Base-by-base conservation (phyloP, 371 early-diverging fungal species). In the Cokeromyces recurvatus region DNA sequence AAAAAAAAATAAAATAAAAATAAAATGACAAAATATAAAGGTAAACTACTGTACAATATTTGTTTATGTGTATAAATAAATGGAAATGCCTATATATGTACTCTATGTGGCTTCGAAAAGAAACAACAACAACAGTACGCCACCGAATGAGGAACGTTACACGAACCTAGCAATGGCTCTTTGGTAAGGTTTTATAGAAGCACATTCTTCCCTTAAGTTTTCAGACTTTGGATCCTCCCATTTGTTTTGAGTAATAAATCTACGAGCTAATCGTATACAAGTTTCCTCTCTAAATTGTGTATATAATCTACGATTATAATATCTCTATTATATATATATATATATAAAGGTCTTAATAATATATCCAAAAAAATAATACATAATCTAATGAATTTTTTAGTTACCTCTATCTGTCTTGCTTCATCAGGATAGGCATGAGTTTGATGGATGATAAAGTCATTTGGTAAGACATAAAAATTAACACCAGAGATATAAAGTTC, bases 401-500 rank as follows among this genome's bases (percentile, higher is more conserved):
- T 57, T 60, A 77, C 78, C 66, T 81, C 83, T 6, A 66, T 56
- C 31, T 67, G 60, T 36, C 83, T 68, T 40, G 70, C 71, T 38
- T 69, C 63, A 49, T 76, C 77, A 14, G 71, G 77, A 38, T 82
- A 82, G 20, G 70, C 77, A 48, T 82, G 83, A 2, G 73, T 72
- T 47, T 81, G 81, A 53, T 82, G 83, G 25, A 82, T 67, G 38
- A 81, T 66, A 57, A 75, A 82, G 47, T 81, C 81, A 16, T 67
- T 45, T 3, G 83, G 81, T 37, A 82, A 48, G 5, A 80, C 79
- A 48, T 72, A 72, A 38, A 72, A 79, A 37, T 79, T 74, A 19
- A 76, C 59, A 23, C 83, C 83, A n/a, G 79, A 77, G 17, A 81
- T 62, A 48, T 74, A 82, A 15, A 81, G 52, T 53, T 82, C 83